Evolutionary conservation across 2,329 filamentous ascomycete species (phyloP).

Genomic region (Colletotrichum paranaense): DNA sequence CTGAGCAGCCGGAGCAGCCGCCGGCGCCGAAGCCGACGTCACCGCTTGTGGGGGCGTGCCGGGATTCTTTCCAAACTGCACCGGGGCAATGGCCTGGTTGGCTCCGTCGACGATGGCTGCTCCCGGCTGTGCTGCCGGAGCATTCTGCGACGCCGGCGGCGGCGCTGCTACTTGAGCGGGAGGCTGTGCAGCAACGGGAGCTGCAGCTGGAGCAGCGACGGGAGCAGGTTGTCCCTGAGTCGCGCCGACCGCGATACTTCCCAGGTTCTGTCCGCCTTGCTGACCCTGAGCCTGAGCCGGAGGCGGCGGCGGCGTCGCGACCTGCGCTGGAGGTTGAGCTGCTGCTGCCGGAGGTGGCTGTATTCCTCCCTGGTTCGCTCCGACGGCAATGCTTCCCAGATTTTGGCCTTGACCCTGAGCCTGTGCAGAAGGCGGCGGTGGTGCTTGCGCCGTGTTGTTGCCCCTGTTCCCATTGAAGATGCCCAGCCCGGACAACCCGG

Average conservation of each 20-base stretch:
- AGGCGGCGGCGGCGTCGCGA: neutral
- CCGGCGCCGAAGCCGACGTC: too few species aligned
- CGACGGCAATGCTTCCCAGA: constrained; percentile 19
- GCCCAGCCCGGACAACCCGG: constrained; percentile 37
- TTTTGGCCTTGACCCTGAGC: neutral
- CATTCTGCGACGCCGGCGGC: neutral
- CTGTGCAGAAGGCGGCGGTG: neutral
- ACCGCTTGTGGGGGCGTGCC: neutral
- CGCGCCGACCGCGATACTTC: constrained; percentile 2
- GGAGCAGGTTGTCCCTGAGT: neutral
- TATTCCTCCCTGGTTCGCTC: constrained; percentile 13
- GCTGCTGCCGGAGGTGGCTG: neutral
- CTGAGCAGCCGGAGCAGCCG: neutral
- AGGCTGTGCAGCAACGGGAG: neutral
- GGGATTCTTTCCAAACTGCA: neutral
- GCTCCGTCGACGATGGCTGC: constrained; percentile 7
- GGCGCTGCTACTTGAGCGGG: too few species aligned
- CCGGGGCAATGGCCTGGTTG: constrained; percentile 1
- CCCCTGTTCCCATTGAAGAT: constrained; percentile 15
- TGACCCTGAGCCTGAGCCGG: neutral
- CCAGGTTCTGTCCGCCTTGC: neutral
- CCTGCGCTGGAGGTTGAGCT: constrained; percentile 16
- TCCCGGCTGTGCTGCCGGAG: constrained; percentile 3
- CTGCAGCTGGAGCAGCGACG: neutral
- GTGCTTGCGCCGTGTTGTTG: constrained; percentile 4